These are phyloP conservation scores for Penicillium thymicola DNA, from an alignment of 2,329 filamentous ascomycete species.

Conservation along the genomic window DNA sequence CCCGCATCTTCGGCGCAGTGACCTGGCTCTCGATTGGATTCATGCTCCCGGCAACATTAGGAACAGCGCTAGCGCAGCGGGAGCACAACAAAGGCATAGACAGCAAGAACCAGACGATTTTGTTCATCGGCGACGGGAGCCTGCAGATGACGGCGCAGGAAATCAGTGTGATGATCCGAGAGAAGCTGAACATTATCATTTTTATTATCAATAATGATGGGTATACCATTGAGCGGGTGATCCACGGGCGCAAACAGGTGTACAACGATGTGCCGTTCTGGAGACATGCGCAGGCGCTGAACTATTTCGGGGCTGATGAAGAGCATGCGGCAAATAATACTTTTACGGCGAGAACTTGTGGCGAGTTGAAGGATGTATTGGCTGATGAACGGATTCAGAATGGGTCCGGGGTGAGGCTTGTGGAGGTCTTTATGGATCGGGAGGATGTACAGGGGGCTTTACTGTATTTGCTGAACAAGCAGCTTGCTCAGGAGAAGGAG, in stretches of 20 bases:
- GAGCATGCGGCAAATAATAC: conserved; percentile 40
- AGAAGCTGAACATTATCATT: conserved; percentile 48
- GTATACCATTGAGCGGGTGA: conserved; percentile 58
- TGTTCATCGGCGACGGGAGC: conserved; percentile 63
- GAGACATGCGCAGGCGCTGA: conserved; percentile 50
- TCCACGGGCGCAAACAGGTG: conserved; percentile 52
- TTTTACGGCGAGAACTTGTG: conserved; percentile 44
- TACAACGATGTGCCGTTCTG: conserved; percentile 58
- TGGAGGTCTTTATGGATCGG: conserved; percentile 43
- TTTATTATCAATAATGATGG: conserved; percentile 60
- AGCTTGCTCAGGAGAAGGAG: conserved; percentile 28
- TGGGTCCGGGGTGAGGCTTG: conserved; percentile 40
- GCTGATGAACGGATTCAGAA: conserved; percentile 34
- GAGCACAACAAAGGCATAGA: conserved; percentile 19
- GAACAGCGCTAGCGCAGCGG: conserved; percentile 52
- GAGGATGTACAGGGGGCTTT: conserved; percentile 38
- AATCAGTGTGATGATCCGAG: conserved; percentile 60
- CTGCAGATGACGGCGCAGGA: conserved; percentile 67
- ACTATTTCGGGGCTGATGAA: conserved; percentile 47
- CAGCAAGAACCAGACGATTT: conserved; percentile 48
- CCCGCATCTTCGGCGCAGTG: conserved; percentile 49
- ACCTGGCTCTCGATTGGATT: conserved; percentile 62
- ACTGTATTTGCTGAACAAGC: conserved; percentile 31
- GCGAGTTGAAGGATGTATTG: conserved; percentile 45
- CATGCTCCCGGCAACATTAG: conserved; percentile 57